phyloP scores from a whole-genome alignment of 768 basidiomycete genomes.

The Tricholoma hemisulphureum region DNA sequence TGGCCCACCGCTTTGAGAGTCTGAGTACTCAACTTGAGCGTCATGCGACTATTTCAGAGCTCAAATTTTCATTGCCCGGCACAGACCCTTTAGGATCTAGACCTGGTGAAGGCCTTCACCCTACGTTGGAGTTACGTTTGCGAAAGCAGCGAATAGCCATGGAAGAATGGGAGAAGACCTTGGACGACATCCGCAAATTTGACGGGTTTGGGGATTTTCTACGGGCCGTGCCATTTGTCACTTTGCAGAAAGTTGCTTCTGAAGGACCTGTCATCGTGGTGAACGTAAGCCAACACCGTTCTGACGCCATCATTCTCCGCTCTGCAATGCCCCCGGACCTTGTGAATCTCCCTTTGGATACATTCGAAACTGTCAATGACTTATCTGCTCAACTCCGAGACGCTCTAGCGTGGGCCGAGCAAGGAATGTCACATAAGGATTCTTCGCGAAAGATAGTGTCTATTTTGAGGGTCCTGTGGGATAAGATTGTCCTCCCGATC shows the following conservation, averaged over 20 bases:
- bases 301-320: constrained; percentile 4
- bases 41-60: not conserved
- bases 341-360: too few relatives aligned
- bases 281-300: constrained; percentile 8
- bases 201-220: constrained; percentile 23
- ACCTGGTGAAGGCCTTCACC: not conserved
- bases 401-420: not conserved
- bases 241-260: constrained; percentile 16
- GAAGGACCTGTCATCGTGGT: constrained; percentile 19
- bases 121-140: constrained; percentile 13
- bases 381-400: not conserved
- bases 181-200: constrained; percentile 21
- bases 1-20: constrained; percentile 27
- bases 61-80: not conserved
- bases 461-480: constrained; percentile 24
- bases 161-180: constrained; percentile 16
- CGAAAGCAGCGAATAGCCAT: constrained; percentile 16
- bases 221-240: constrained; percentile 16
- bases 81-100: not conserved
- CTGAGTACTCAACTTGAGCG: constrained; percentile 14
- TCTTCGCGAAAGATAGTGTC: not conserved
- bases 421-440: too few relatives aligned
- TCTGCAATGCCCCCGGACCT: constrained; percentile 1
- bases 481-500: constrained; percentile 23
- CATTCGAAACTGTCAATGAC: not conserved